Evolutionary conservation across 148 eudicot genomes (phyloP).

Genomic region (Silene latifolia): DNA sequence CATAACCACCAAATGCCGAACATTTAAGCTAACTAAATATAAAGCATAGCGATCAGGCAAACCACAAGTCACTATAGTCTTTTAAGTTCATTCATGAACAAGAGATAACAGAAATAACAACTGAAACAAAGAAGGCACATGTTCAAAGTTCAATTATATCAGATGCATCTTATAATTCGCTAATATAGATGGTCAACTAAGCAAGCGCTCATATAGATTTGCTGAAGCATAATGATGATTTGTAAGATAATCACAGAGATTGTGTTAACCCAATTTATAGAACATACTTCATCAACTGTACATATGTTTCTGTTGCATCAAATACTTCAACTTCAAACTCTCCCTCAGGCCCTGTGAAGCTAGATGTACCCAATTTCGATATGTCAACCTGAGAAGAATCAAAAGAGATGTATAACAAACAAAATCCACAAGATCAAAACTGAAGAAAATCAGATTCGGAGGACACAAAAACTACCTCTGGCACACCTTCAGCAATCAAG

Average conservation of each 20-base stretch:
- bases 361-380: constrained; percentile 54
- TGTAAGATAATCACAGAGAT: not conserved
- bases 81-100: not conserved
- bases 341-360: constrained; percentile 84
- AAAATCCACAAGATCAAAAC: not conserved
- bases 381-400: constrained; percentile 67
- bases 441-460: not conserved
- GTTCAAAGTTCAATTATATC: not conserved
- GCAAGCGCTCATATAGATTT: no score
- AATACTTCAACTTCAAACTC: constrained; percentile 91
- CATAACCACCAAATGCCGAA: not conserved
- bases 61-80: not conserved
- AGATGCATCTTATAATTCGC: not conserved
- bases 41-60: not conserved
- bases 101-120: not conserved
- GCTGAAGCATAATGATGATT: not conserved
- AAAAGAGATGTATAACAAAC: constrained; percentile 11
- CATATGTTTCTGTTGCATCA: constrained; percentile 89
- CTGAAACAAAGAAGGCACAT: not conserved
- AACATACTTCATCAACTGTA: constrained; percentile 89
- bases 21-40: not conserved
- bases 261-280: not conserved
- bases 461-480: constrained; percentile 56
- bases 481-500: constrained; percentile 75
- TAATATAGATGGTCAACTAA: not conserved